Conservation (phyloP, 2,329 filamentous ascomycete genomes). For the Xylaria sp. region DNA sequence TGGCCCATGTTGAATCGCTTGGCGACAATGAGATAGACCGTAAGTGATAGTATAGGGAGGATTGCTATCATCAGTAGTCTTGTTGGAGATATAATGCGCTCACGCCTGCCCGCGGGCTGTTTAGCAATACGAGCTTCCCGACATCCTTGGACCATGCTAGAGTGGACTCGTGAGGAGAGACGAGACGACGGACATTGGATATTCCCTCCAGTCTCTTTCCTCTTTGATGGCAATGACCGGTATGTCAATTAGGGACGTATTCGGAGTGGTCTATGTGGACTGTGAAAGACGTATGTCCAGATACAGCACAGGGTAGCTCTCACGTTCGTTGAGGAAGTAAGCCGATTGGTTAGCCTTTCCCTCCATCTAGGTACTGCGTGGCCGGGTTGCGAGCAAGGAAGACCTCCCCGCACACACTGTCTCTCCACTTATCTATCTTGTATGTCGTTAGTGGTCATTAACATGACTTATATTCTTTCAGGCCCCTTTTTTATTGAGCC, state of each 20-base stretch:
- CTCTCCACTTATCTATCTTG: neutral
- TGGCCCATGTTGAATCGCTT: neutral
- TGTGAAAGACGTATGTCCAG: neutral
- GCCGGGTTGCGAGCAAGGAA: neutral
- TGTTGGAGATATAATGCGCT: neutral
- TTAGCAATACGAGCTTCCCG: neutral
- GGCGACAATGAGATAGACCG: neutral
- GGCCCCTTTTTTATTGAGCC: neutral
- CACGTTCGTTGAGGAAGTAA: conserved; percentile 28
- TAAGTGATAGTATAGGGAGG: neutral
- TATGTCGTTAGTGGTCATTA: neutral
- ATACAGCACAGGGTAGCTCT: neutral
- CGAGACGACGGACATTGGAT: neutral
- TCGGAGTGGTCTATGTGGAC: neutral
- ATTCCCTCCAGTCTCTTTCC: neutral
- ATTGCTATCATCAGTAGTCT: neutral
- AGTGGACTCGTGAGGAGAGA: neutral
- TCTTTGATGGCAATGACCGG: neutral
- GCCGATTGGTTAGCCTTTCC: conserved; percentile 24
- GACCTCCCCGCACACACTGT: neutral
- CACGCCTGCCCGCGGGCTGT: neutral
- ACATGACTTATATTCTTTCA: neutral
- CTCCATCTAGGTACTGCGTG: neutral
- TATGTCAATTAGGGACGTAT: neutral
- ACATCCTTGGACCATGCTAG: neutral